Evolutionary conservation across 371 early-diverging fungal species (phyloP), one percentile per base, ranked within the genome.

Genomic region (Batkoa obscura): DNA sequence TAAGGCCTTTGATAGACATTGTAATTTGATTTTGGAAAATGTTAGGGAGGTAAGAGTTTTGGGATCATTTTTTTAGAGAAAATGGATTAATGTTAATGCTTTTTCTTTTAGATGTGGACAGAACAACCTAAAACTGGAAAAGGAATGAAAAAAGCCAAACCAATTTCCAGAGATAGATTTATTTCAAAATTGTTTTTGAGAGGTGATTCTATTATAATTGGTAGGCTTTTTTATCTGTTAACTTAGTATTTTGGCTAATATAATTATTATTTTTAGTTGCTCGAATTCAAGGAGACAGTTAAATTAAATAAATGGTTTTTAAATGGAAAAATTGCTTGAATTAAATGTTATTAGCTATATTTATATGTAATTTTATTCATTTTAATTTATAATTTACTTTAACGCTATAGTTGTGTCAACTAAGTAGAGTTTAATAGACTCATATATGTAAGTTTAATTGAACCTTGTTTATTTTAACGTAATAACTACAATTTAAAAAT

Each of bases 1-100:
- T 54, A 97, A 97, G 73, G 98, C 97, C 45, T 97, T 97, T 64
- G 97, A 96, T 73, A 82, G 97, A 42, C 97, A 96, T 67, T 95
- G 90, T 77, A 96, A 96, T 72, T 92, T 96, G 94, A 94, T 95
- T 8, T 73, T 97, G 55, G 97, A 96, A 70, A 94, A 96, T 66
- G 96, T 97, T 58, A 93, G 91, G 69, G 98, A 96, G 74, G 87
- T 88, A 67, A 57, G 62, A 50, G 12, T 32, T 37, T 52, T 10
- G 23, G 1, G 32, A 38, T 62, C 1, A 3, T 13, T 13, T 13
- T 42, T 42, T 41, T 45, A 56, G 31, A 36, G 1, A 41, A 17
- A 48, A 35, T 10, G 30, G 43, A n/a, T 47, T 54, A 31, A 39
- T 47, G 9, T 13, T 12, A 17, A 30, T 17, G 31, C 31, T 34